Evolutionary conservation across 2,329 filamentous ascomycete genomes (phyloP), one percentile per base, ranked within the genome.

Genomic region (Fusarium sp.): DNA sequence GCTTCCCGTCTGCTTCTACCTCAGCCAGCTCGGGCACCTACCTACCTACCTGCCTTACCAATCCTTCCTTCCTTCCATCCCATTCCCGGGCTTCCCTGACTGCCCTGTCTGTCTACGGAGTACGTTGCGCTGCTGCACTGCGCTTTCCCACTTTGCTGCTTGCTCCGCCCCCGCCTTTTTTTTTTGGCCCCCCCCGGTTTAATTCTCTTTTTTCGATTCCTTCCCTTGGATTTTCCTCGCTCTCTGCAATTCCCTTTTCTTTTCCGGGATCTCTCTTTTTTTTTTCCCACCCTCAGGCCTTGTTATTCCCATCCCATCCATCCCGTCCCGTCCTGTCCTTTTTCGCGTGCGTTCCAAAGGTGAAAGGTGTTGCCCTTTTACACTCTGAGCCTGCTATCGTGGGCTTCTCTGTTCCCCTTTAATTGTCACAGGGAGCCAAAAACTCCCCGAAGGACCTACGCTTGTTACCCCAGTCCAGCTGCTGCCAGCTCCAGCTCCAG

Each of bases 161-260:
- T 70, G 75, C 75, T 78, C 76, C 76, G 76, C 75, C 76, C 76
- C 75, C 75, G 76, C 76, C 74, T 78, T 77, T 78, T 78, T 74
- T 67, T 58, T 35, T n/a, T n/a, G n/a, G n/a, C n/a, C 47, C 68
- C 64, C 63, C 62, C 72, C 59, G 57, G 38, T 42, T 42, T 14
- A 36, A 36, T 54, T 58, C 31, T 63, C 68, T 59, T 68, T 70
- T 70, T 69, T 77, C 62, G 66, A 76, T 70, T 74, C 66, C 70
- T 71, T 65, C 69, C 70, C 65, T 69, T 65, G 33, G 47, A 63
- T 64, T 63, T 69, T 74, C 62, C 71, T 66, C 57, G 63, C 64
- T 70, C 25, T 69, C 57, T 65, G 69, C 63, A 72, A 77, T 77
- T 76, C 75, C 75, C 74, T 77, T 77, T 78, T 78, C 74, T 78